A percentile compares a stretch with the other conserved stretches of the same genome.
phyloP scores from a whole-genome alignment of 768 basidiomycete species.

The Xerocomellus intermedius region DNA sequence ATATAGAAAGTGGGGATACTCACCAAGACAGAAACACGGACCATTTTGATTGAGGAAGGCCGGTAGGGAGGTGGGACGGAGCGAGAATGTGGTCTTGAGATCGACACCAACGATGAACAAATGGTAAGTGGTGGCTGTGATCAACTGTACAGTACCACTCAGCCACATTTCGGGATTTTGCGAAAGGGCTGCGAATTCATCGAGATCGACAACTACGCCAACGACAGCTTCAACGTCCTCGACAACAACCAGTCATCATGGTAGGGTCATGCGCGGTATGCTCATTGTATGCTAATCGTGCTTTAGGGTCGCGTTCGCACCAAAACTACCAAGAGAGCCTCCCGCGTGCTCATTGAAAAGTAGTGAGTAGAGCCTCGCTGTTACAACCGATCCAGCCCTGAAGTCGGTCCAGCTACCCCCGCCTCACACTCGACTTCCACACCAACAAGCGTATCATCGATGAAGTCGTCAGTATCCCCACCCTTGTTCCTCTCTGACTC shows the following conservation, averaged over 20 bases:
- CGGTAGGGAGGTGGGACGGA: neutral
- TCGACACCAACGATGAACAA: neutral
- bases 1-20: conserved; percentile 19
- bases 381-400: neutral
- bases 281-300: conserved; percentile 12
- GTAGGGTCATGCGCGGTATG: conserved; percentile 30
- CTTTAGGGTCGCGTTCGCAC: conserved; percentile 96
- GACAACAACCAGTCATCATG: conserved; percentile 44
- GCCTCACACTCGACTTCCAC: conserved; percentile 98
- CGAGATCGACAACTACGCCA: neutral
- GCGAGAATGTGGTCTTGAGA: neutral
- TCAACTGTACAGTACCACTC: conserved; percentile 24
- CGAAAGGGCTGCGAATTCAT: neutral
- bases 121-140: conserved; percentile 23
- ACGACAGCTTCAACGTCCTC: conserved; percentile 23
- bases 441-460: conserved; percentile 99
- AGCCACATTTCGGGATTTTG: conserved; percentile 26
- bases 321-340: conserved; percentile 99
- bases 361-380: conserved; percentile 57
- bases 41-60: conserved; percentile 53
- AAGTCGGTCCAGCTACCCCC: conserved; percentile 76
- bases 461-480: conserved; percentile 74
- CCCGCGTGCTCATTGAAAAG: conserved; percentile 98
- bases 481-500: neutral
- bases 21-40: conserved; percentile 82